phyloP scores from a whole-genome alignment of 345 rosid genomes.

The Erodium maritimum region DNA sequence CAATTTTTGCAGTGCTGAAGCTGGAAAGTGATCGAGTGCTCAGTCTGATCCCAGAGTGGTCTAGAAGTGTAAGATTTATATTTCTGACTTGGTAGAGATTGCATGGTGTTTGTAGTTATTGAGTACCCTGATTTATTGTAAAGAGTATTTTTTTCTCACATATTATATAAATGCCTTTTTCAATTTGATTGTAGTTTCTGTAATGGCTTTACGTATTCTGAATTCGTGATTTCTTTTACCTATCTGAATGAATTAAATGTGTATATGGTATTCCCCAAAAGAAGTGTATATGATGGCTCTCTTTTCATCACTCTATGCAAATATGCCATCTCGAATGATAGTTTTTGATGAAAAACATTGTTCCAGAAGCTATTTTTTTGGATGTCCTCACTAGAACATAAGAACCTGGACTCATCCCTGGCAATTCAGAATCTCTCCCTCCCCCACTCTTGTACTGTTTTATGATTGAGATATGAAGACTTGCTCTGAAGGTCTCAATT shows the following conservation, averaged over 20 bases:
- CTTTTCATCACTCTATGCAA: background rate
- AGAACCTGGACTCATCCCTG: background rate
- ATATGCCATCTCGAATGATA: background rate
- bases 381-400: background rate
- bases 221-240: too few species aligned
- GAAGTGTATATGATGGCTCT: background rate
- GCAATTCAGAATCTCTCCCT: background rate
- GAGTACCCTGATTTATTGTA: background rate
- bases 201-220: too few species aligned
- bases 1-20: conserved; percentile 33
- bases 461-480: background rate
- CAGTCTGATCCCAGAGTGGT: conserved; percentile 69
- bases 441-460: background rate
- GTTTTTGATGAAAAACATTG: background rate
- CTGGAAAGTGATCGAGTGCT: conserved; percentile 49
- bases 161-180: background rate
- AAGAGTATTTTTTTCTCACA: background rate
- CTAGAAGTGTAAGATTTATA: conserved; percentile 51
- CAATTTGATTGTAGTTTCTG: background rate
- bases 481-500: background rate
- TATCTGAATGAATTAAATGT: background rate
- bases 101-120: background rate
- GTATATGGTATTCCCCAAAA: too few species aligned
- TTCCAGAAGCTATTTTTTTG: background rate
- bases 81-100: background rate